Percentiles rank a stretch among this genome's conserved stretches.
These are phyloP conservation scores for Endotrypanum monterogeii DNA, from an alignment of 208 protist genomes.

Conservation along the genomic window DNA sequence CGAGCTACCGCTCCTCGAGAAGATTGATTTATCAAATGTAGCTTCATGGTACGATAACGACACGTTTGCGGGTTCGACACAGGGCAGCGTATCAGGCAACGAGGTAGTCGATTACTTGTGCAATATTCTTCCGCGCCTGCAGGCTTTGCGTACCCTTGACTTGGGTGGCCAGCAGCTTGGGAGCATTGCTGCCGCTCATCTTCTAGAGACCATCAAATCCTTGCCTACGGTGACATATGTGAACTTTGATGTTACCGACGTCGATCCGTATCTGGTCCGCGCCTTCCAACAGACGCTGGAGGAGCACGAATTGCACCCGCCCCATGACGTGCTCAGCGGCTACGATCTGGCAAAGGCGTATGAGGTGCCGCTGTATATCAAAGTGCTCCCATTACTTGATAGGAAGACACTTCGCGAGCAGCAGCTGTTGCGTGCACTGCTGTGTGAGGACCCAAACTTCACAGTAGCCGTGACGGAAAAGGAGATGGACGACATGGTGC, in stretches of 20 bases:
- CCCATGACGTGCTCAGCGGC: neutral
- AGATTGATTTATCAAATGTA: slow-evolving; percentile 63
- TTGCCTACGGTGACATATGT: slow-evolving; percentile 36
- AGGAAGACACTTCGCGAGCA: slow-evolving; percentile 76
- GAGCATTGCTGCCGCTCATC: slow-evolving; percentile 37
- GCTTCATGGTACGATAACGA: slow-evolving; percentile 62
- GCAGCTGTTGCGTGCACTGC: slow-evolving; percentile 57
- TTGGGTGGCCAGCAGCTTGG: slow-evolving; percentile 57
- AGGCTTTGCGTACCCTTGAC: slow-evolving; percentile 41
- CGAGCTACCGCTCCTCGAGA: slow-evolving; percentile 56
- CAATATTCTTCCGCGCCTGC: slow-evolving; percentile 33
- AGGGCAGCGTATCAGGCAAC: slow-evolving; percentile 46
- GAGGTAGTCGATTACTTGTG: slow-evolving; percentile 55
- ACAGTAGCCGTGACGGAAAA: slow-evolving; percentile 23
- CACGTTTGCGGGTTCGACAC: slow-evolving; percentile 26
- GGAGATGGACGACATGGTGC: slow-evolving; percentile 42
- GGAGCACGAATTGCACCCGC: slow-evolving; percentile 9
- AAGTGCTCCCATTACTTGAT: slow-evolving; percentile 42
- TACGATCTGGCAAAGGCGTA: neutral
- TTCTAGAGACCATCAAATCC: slow-evolving; percentile 35
- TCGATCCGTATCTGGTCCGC: slow-evolving; percentile 34
- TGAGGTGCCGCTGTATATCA: slow-evolving; percentile 31
- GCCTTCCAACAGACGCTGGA: slow-evolving; percentile 37
- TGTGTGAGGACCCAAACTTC: slow-evolving; percentile 45
- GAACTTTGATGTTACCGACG: slow-evolving; percentile 25